phyloP scores from a whole-genome alignment of 805 yeast species.

The Metschnikowia dekortorum region DNA sequence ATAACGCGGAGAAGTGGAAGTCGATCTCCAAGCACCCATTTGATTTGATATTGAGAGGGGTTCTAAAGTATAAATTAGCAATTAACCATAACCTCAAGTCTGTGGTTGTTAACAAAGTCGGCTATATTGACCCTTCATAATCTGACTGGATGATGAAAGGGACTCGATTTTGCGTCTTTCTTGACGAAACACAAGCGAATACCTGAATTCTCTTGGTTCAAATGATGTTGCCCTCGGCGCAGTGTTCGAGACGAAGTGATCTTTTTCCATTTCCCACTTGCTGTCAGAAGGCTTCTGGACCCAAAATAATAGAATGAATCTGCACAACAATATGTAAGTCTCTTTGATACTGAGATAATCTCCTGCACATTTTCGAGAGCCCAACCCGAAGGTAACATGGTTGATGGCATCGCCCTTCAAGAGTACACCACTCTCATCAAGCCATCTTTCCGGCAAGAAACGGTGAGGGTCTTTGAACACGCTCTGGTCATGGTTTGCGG shows the following conservation, averaged over 20 bases:
- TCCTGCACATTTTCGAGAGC: conserved; percentile 72
- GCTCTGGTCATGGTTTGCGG: conserved; percentile 60
- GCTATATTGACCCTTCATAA: conserved; percentile 49
- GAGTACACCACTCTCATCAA: conserved; percentile 25
- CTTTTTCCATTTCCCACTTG: conserved; percentile 34
- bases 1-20: conserved; percentile 62
- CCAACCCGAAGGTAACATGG: conserved; percentile 65
- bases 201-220: conserved; percentile 47
- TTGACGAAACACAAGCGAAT: conserved; percentile 14
- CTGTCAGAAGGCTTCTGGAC: conserved; percentile 39
- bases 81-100: conserved; percentile 48
- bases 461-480: conserved; percentile 40
- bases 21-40: conserved; percentile 73
- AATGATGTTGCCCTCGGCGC: conserved; percentile 58
- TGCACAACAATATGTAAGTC: conserved; percentile 52
- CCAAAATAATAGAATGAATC: conserved; percentile 49
- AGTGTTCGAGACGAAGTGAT: conserved; percentile 49
- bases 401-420: conserved; percentile 10
- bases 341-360: conserved; percentile 60
- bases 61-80: conserved; percentile 72
- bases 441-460: conserved; percentile 53
- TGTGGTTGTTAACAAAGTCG: conserved; percentile 56
- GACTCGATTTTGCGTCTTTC: background rate
- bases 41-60: conserved; percentile 80
- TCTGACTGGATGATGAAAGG: background rate